Evolutionary conservation across 1,284 basidiomycete genomes (phyloP), one percentile per base, ranked within the genome.

Genomic region (Prillingera fragicola): DNA sequence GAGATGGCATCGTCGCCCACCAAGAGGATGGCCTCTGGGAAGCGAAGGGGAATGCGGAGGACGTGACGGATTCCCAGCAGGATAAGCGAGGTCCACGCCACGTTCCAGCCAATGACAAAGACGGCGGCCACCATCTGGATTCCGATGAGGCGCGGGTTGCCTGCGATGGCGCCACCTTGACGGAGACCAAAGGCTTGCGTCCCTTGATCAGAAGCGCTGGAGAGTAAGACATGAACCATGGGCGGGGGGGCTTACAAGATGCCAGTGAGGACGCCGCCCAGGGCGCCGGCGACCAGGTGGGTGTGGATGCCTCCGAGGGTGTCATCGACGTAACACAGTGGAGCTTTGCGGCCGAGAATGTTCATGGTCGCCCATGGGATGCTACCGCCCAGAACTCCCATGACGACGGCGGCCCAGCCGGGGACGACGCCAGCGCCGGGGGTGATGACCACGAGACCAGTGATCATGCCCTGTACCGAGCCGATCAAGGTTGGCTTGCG

Each of bases 281-380:
- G 19, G 29, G 45, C 28, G 12, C 48, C 48, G 15, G 48, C 48
- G 28, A 50, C 43, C 34, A 45, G 22, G 32, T 49, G 43, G 17
- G 46, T 43, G 50, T 52, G 43, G 41, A 54, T 38, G 39, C 52
- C 44, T 26, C 50, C 50, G 33, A 57, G 44, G 24, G 48, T 50
- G 33, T 54, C 48, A 42, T 54, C 52, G 28, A 56, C 46, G 18
- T 36, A 42, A 14, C 29, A 38, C 25, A 50, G 46, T n/a, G 28
- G 40, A 14, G 31, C 19, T 23, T 32, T 38, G 18, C 46, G 50
- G 22, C 48, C 54, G 8, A 47, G 29, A 25, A 54, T 38, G 43
- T 54, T 56, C 54, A 56, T 56, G 15, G 51, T 44, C 10, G 45
- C 4, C 54, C 54, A 56, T 3, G 53, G 43, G 19, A 54, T 43